phyloP scores from a whole-genome alignment of 352 stramenopile species.

The Globisporangium splendens region DNA sequence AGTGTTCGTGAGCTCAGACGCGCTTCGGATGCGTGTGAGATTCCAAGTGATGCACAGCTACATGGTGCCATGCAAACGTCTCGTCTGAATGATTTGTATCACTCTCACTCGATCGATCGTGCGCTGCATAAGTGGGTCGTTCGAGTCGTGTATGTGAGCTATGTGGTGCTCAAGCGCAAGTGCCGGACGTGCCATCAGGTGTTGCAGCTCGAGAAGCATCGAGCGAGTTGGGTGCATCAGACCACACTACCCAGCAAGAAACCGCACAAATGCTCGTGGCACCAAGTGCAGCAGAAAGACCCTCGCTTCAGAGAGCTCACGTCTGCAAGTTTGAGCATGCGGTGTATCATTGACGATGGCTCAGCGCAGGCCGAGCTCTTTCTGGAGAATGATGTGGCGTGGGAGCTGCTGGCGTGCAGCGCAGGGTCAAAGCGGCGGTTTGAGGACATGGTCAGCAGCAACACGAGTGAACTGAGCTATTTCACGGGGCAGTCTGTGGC shows the following conservation, averaged over 20 bases:
- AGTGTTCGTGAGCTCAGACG: conserved; percentile 11
- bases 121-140: conserved; percentile 57
- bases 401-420: conserved; percentile 61
- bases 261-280: conserved; percentile 20
- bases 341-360: conserved; percentile 74
- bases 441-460: conserved; percentile 36
- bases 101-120: conserved; percentile 32
- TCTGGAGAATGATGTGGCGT: conserved; percentile 61
- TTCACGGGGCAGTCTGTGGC: conserved; percentile 33
- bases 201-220: conserved; percentile 39
- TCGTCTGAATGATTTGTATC: conserved; percentile 48
- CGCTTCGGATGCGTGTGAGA: not conserved
- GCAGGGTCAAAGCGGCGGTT: conserved; percentile 37
- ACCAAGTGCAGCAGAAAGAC: conserved; percentile 30
- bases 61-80: conserved; percentile 35
- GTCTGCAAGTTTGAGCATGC: conserved; percentile 39
- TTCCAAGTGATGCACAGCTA: conserved; percentile 24
- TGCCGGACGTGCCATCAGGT: conserved; percentile 52
- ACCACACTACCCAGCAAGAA: conserved; percentile 4
- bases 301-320: conserved; percentile 32
- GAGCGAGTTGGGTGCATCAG: conserved; percentile 38
- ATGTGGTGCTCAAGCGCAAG: conserved; percentile 69
- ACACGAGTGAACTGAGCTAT: conserved; percentile 50
- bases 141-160: conserved; percentile 69
- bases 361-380: conserved; percentile 76